Conservation (phyloP, 2,329 filamentous ascomycete species). For the Delphinella strobiligena region DNA sequence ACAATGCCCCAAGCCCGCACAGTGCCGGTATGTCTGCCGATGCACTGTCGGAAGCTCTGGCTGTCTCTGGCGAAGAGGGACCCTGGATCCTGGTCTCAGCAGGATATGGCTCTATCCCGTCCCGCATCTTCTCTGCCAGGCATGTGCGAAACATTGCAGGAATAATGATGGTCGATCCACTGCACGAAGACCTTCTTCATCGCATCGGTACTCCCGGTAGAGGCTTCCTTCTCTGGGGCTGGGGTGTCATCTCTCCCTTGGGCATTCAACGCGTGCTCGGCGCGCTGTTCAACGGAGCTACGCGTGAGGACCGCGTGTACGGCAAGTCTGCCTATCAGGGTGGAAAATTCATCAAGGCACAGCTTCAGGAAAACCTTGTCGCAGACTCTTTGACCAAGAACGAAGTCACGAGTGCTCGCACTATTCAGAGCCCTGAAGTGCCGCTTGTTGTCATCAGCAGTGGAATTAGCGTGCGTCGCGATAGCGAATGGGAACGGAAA, state of each 20-base stretch:
- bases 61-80: conserved; percentile 65
- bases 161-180: conserved; percentile 72
- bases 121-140: conserved; percentile 78
- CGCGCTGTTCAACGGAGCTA: conserved; percentile 70
- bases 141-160: conserved; percentile 65
- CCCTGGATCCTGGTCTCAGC: conserved; percentile 84
- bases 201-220: conserved; percentile 53
- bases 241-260: conserved; percentile 74
- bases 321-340: conserved; percentile 67
- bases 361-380: conserved; percentile 85
- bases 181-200: conserved; percentile 76
- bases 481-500: conserved; percentile 65
- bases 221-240: conserved; percentile 78
- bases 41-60: conserved; percentile 74
- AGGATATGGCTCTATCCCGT: conserved; percentile 78
- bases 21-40: conserved; percentile 90
- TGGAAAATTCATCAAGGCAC: conserved; percentile 77
- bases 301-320: conserved; percentile 71
- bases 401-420: conserved; percentile 65
- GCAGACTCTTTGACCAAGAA: conserved; percentile 73
- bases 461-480: conserved; percentile 54
- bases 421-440: conserved; percentile 65
- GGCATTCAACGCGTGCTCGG: conserved; percentile 71
- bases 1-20: conserved; percentile 86
- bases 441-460: conserved; percentile 75